Conservation (phyloP, 1,284 basidiomycete genomes). For the Xerocomus amazonicus region DNA sequence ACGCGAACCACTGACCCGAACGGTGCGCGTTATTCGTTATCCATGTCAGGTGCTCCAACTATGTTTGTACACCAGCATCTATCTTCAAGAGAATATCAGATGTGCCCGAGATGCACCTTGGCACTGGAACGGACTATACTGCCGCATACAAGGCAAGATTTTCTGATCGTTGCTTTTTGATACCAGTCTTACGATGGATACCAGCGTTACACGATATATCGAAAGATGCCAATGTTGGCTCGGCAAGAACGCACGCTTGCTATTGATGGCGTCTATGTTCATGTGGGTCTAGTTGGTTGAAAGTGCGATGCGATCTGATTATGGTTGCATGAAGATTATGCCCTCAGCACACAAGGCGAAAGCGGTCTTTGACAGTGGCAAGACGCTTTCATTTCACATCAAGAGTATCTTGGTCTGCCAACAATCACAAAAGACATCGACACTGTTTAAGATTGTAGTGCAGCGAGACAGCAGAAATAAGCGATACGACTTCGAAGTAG, state of each 20-base stretch:
- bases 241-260: constrained; percentile 89
- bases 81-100: constrained; percentile 88
- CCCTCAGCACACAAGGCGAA: constrained; percentile 79
- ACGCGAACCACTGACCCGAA: constrained; percentile 85
- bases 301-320: constrained; percentile 1
- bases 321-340: constrained; percentile 65
- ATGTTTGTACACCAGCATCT: constrained; percentile 55
- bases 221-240: constrained; percentile 91
- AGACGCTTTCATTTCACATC: constrained; percentile 91
- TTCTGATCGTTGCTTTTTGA: constrained; percentile 1
- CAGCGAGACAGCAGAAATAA: constrained; percentile 74
- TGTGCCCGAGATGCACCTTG: constrained; percentile 58
- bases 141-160: constrained; percentile 76
- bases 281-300: constrained; percentile 51
- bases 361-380: constrained; percentile 82
- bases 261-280: constrained; percentile 93
- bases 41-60: not conserved
- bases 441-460: constrained; percentile 84
- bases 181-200: not conserved
- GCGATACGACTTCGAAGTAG: constrained; percentile 97
- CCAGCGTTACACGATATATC: constrained; percentile 90
- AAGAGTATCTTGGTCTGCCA: constrained; percentile 83
- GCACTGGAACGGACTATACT: constrained; percentile 58
- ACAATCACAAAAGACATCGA: constrained; percentile 76
- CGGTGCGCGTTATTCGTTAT: constrained; percentile 46